phyloP scores from a whole-genome alignment of 257 asterid genomes.

The Gentiana straminea region DNA sequence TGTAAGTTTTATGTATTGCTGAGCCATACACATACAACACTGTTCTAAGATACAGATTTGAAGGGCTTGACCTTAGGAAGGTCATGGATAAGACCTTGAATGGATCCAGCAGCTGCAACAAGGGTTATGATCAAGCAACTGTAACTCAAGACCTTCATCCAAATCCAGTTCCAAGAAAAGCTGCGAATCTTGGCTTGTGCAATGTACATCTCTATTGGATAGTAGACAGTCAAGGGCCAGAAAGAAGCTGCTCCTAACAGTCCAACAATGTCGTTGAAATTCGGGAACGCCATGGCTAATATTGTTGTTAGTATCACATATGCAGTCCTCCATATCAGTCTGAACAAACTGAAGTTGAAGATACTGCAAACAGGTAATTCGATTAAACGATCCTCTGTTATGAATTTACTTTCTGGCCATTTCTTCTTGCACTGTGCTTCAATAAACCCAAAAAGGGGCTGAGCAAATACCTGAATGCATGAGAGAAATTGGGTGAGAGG shows the following conservation, averaged over 20 bases:
- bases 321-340: conserved; percentile 45
- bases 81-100: conserved; percentile 35
- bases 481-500: no score
- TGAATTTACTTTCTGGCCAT: conserved; percentile 23
- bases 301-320: conserved; percentile 54
- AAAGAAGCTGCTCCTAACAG: conserved; percentile 56
- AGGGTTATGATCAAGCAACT: conserved; percentile 38
- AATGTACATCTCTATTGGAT: conserved; percentile 48
- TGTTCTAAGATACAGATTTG: neutral
- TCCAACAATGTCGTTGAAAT: conserved; percentile 60
- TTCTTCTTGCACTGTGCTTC: conserved; percentile 34
- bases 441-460: conserved; percentile 43
- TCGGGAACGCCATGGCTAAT: conserved; percentile 47
- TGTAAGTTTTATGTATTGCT: no score
- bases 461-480: conserved; percentile 45
- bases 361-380: conserved; percentile 30
- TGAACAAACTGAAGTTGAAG: conserved; percentile 38
- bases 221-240: conserved; percentile 68
- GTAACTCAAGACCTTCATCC: conserved; percentile 42
- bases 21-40: no score
- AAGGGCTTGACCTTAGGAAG: conserved; percentile 7
- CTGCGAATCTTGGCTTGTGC: conserved; percentile 23
- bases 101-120: conserved; percentile 47
- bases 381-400: conserved; percentile 22
- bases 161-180: conserved; percentile 47